Evolutionary conservation across 2,329 filamentous ascomycete species (phyloP).

Genomic region (Pleurostoma richardsiae): DNA sequence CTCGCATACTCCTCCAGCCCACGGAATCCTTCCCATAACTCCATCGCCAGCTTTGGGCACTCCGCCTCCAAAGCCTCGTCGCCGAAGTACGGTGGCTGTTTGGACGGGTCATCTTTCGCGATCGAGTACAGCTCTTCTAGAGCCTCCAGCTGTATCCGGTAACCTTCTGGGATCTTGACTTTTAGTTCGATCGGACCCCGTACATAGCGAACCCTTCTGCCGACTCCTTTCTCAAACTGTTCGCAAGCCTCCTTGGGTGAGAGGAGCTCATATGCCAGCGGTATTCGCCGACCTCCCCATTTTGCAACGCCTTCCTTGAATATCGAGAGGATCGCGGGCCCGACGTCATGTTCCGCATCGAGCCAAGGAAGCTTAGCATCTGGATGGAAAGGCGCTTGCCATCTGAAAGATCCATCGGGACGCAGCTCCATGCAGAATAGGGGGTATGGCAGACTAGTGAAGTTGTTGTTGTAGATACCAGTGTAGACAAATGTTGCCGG

Average conservation of each 20-base stretch:
- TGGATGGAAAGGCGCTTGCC: constrained; percentile 91
- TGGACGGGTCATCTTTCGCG: constrained; percentile 43
- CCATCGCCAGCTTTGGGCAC: constrained; percentile 70
- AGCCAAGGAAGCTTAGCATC: constrained; percentile 89
- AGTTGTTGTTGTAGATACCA: constrained; percentile 99
- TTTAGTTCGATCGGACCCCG: constrained; percentile 76
- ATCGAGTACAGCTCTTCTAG: constrained; percentile 55
- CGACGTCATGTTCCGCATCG: constrained; percentile 93
- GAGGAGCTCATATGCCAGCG: constrained; percentile 85
- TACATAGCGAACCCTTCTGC: constrained; percentile 72
- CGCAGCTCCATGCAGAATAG: constrained; percentile 93
- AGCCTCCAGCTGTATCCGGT: constrained; percentile 78
- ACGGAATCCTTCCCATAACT: constrained; percentile 87
- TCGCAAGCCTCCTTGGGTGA: constrained; percentile 78
- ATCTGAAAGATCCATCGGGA: constrained; percentile 78
- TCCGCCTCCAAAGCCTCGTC: constrained; percentile 50
- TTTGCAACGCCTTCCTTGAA: constrained; percentile 88
- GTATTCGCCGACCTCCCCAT: constrained; percentile 76
- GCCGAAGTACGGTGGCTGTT: constrained; percentile 62
- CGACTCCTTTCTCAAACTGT: constrained; percentile 73
- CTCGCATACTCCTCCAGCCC: constrained; percentile 91
- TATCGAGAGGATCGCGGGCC: constrained; percentile 84
- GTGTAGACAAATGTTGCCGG: constrained; percentile 93
- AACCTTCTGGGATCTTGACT: constrained; percentile 81
- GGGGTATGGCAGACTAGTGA: constrained; percentile 86